phyloP scores from a whole-genome alignment of 495 filamentous ascomycete species.

The Hyaloscypha hepaticicola region DNA sequence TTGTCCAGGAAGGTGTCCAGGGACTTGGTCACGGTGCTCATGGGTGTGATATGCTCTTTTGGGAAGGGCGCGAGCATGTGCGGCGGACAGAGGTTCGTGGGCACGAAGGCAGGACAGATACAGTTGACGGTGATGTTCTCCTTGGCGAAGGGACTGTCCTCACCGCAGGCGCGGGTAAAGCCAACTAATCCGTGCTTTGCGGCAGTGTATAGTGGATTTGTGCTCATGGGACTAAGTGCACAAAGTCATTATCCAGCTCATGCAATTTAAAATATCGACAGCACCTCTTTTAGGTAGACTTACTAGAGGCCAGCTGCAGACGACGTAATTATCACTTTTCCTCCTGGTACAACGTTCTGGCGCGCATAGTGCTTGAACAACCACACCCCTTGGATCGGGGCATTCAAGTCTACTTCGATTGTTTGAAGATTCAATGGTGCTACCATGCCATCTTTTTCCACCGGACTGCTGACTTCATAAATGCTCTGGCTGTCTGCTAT shows the following conservation, averaged over 20 bases:
- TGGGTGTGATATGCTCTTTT: conserved; percentile 42
- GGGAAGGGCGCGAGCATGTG: conserved; percentile 36
- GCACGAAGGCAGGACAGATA: conserved; percentile 40
- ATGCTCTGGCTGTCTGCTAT: conserved; percentile 4
- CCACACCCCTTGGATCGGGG: conserved; percentile 43
- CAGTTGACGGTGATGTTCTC: conserved; percentile 42
- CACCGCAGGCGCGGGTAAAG: conserved; percentile 31
- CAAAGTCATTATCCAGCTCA: background rate
- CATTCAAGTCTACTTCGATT: conserved; percentile 43
- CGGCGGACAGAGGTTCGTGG: conserved; percentile 38
- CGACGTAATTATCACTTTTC: conserved; percentile 34
- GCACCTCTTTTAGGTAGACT: background rate
- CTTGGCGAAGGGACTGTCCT: conserved; percentile 25
- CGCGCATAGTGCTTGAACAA: conserved; percentile 42
- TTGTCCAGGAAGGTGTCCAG: conserved; percentile 35
- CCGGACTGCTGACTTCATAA: background rate
- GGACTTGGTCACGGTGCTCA: conserved; percentile 37
- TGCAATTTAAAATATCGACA: background rate
- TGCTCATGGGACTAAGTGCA: conserved; percentile 14
- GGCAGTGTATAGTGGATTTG: conserved; percentile 11
- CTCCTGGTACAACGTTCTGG: conserved; percentile 29
- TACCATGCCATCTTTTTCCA: conserved; percentile 20
- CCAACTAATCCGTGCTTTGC: conserved; percentile 14
- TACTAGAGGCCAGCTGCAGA: conserved; percentile 35
- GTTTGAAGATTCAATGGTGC: conserved; percentile 39